Percentiles rank a stretch among this genome's conserved stretches.
These are phyloP conservation scores for Rhodomyrtus psidioides DNA, from an alignment of 441 rosid species.

Conservation along the genomic window DNA sequence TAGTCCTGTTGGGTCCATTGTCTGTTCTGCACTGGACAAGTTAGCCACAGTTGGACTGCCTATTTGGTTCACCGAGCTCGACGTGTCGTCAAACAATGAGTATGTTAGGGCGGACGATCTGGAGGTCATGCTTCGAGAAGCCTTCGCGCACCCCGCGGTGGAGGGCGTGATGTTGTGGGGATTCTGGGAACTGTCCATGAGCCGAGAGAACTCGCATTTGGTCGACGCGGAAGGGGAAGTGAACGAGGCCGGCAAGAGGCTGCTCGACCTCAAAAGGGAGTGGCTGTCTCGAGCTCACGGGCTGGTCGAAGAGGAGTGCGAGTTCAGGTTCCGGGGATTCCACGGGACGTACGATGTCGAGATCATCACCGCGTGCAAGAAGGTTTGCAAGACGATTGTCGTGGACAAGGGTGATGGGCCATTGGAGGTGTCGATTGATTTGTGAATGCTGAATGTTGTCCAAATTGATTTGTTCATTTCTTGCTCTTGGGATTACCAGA, in stretches of 20 bases:
- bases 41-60: slow-evolving; percentile 70
- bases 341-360: slow-evolving; percentile 59
- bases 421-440: slow-evolving; percentile 39
- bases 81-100: slow-evolving; percentile 74
- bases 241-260: slow-evolving; percentile 67
- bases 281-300: slow-evolving; percentile 65
- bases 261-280: slow-evolving; percentile 56
- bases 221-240: slow-evolving; percentile 81
- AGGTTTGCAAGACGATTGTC: slow-evolving; percentile 36
- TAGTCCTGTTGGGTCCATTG: slow-evolving; percentile 71
- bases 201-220: slow-evolving; percentile 50
- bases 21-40: slow-evolving; percentile 64
- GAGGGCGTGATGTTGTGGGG: slow-evolving; percentile 94
- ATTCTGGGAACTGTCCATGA: slow-evolving; percentile 90
- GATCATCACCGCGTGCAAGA: slow-evolving; percentile 27
- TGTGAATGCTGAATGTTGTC: slow-evolving; percentile 12
- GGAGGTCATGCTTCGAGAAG: slow-evolving; percentile 86
- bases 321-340: slow-evolving; percentile 73
- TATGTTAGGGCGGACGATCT: slow-evolving; percentile 71
- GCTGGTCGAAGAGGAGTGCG: slow-evolving; percentile 38
- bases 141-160: slow-evolving; percentile 80
- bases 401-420: slow-evolving; percentile 63
- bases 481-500: background rate
- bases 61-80: slow-evolving; percentile 91
- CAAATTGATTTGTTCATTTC: background rate